These are phyloP conservation scores for Syzygium aromaticum DNA, from an alignment of 345 rosid genomes.

Conservation along the genomic window DNA sequence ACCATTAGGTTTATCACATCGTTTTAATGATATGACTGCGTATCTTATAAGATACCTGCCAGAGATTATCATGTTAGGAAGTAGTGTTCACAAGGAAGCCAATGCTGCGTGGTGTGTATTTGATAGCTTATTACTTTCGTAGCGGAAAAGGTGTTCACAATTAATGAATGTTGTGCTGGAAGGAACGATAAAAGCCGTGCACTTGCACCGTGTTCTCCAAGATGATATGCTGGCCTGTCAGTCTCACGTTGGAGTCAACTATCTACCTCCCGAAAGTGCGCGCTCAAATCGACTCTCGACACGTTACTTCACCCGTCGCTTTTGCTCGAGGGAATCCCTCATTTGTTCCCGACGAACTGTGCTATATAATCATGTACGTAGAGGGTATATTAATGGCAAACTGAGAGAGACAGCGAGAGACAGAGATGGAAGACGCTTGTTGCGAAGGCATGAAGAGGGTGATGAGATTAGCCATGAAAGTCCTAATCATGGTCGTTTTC, in stretches of 20 bases:
- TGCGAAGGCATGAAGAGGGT: conserved; percentile 1
- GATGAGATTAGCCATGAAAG: conserved; percentile 6
- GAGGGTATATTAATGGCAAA: neutral
- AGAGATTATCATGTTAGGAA: neutral
- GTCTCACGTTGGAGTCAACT: neutral
- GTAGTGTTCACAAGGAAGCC: neutral
- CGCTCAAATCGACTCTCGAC: neutral
- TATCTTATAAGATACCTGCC: neutral
- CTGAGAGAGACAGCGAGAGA: neutral
- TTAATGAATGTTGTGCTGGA: neutral
- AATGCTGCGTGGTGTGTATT: neutral
- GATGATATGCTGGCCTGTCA: neutral
- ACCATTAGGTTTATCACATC: neutral
- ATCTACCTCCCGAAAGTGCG: neutral
- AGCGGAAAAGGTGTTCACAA: neutral
- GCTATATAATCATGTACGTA: neutral
- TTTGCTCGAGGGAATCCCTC: neutral
- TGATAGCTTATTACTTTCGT: neutral
- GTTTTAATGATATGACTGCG: neutral
- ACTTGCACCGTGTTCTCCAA: neutral
- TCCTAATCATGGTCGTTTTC: conserved; percentile 9
- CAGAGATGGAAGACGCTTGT: neutral
- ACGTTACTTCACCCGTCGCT: neutral
- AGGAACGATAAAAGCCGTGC: neutral
- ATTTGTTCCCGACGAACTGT: neutral